Percentiles rank a stretch among this genome's conserved stretches.
Evolutionary conservation across 257 asterid genomes (phyloP).

Genomic region (Solanum clarkiae): DNA sequence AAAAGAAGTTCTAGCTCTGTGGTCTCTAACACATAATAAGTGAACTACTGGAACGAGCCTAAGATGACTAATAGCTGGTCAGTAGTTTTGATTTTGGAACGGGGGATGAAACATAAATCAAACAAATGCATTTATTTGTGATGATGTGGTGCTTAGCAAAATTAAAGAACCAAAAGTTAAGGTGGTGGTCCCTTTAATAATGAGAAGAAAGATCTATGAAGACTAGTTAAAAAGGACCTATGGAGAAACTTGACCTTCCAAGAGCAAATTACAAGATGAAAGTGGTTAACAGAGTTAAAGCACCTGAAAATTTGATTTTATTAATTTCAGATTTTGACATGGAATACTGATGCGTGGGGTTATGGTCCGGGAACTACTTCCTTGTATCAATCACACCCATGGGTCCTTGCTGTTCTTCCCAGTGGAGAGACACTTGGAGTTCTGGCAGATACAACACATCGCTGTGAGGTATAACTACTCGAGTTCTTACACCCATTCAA

Average conservation of each 20-base stretch:
- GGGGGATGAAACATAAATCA: not conserved
- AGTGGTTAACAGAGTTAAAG: not conserved
- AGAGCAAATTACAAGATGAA: not conserved
- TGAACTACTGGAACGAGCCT: not conserved
- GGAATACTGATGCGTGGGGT: conserved; percentile 98
- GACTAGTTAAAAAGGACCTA: not conserved
- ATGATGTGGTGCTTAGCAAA: not conserved
- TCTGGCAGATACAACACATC: conserved; percentile 89
- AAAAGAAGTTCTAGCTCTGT: not conserved
- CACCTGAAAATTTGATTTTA: not conserved
- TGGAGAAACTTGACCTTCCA: not conserved
- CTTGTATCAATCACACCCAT: conserved; percentile 96
- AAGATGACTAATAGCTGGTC: not conserved
- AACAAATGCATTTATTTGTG: not conserved
- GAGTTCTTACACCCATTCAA: not conserved
- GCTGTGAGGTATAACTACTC: conserved; percentile 60
- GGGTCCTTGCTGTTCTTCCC: conserved; percentile 89
- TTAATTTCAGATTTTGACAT: conserved; percentile 55
- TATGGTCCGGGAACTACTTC: conserved; percentile 88
- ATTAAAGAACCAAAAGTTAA: not conserved
- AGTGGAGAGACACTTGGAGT: conserved; percentile 81
- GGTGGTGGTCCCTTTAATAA: not conserved
- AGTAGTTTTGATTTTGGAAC: not conserved
- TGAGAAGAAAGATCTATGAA: not conserved
- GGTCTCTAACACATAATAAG: not conserved